Conservation (phyloP, 2,329 filamentous ascomycete genomes). For the Aspergillus sojae region DNA sequence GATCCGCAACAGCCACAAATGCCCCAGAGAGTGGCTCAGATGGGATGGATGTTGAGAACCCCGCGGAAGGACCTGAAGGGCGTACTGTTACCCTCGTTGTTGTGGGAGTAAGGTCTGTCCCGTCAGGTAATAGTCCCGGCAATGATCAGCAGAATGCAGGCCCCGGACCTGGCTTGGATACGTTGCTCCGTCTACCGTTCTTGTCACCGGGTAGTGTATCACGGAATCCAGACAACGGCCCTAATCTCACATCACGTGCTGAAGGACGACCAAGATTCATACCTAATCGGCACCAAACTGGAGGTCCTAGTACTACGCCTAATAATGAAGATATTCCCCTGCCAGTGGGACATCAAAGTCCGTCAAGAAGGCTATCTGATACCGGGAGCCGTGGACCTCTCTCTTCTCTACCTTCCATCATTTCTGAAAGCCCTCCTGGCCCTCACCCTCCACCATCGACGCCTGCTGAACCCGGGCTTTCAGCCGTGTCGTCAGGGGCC, state of each 20-base stretch:
- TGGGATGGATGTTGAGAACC: constrained; percentile 44
- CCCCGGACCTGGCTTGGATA: constrained; percentile 46
- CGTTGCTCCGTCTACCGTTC: constrained; percentile 49
- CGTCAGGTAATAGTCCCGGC: constrained; percentile 52
- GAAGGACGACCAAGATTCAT: constrained; percentile 59
- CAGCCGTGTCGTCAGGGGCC: constrained; percentile 56
- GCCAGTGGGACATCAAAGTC: constrained; percentile 48
- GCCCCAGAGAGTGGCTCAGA: constrained; percentile 30
- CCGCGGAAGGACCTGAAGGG: constrained; percentile 49
- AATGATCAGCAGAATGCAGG: constrained; percentile 48
- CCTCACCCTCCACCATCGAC: constrained; percentile 66
- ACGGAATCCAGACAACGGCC: constrained; percentile 47
- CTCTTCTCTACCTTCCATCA: constrained; percentile 45
- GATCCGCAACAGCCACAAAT: constrained; percentile 28
- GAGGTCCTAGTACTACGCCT: constrained; percentile 50
- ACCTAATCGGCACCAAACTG: constrained; percentile 57
- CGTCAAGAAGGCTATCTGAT: constrained; percentile 38
- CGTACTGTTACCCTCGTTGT: constrained; percentile 70
- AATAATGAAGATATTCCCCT: constrained; percentile 57
- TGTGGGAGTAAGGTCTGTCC: constrained; percentile 69
- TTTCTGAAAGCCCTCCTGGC: constrained; percentile 60
- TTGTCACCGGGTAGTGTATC: constrained; percentile 47
- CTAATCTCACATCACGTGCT: constrained; percentile 55
- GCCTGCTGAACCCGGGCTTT: constrained; percentile 61
- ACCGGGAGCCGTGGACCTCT: constrained; percentile 29